Evolutionary conservation across 345 rosid genomes (phyloP).

Genomic region (Brassica cretica): DNA sequence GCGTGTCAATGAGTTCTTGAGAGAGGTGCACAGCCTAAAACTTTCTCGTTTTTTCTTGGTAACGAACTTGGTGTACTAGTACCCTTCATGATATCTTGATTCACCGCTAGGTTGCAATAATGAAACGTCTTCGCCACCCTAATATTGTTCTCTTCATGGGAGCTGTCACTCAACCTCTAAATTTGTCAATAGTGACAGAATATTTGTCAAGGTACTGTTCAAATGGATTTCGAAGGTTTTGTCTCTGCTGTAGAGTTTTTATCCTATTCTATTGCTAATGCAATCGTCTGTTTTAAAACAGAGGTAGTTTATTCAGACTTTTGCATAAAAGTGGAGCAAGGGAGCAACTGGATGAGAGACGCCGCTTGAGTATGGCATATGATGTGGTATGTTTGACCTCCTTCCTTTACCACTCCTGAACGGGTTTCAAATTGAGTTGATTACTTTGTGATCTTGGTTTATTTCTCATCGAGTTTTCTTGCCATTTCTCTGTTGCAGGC

Average conservation of each 20-base stretch:
- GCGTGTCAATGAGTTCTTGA: constrained; percentile 82
- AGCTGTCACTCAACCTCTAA: constrained; percentile 95
- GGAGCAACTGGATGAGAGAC: constrained; percentile 87
- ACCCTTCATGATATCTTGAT: constrained; percentile 33
- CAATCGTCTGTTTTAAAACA: constrained; percentile 44
- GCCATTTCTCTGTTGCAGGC: constrained; percentile 55
- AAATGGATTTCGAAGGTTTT: not conserved
- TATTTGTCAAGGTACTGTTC: constrained; percentile 81
- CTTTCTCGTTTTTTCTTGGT: not conserved
- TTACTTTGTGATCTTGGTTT: constrained; percentile 6
- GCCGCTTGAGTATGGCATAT: constrained; percentile 91
- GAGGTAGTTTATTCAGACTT: constrained; percentile 96
- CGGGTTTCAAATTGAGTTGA: not conserved
- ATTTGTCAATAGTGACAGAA: constrained; percentile 96
- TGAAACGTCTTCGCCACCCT: constrained; percentile 98
- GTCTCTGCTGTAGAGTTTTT: not conserved
- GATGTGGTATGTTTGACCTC: constrained; percentile 75
- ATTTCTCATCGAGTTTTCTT: not conserved
- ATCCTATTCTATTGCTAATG: constrained; percentile 19
- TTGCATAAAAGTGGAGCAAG: constrained; percentile 85
- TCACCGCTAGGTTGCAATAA: constrained; percentile 78
- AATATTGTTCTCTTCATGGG: constrained; percentile 99
- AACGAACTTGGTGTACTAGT: not conserved
- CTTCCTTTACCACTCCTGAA: not conserved
- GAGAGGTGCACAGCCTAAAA: constrained; percentile 63